Conservation (phyloP, 2,329 filamentous ascomycete species). For the Raffaelea arxii region DNA sequence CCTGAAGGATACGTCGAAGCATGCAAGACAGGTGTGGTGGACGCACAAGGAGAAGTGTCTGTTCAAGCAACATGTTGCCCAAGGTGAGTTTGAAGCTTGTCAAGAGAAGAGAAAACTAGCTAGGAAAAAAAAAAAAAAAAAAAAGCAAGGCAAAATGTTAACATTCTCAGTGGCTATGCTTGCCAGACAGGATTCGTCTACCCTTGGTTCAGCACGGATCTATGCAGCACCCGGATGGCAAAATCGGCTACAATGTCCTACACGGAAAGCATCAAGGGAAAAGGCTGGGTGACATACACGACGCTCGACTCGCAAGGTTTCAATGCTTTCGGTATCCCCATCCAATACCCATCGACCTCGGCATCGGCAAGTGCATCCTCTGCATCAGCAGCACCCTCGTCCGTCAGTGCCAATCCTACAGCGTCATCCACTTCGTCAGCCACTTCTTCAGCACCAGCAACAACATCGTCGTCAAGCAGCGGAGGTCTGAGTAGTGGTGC, state of each 20-base stretch:
- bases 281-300: neutral
- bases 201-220: neutral
- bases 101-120: neutral
- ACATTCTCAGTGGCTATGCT: neutral
- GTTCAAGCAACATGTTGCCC: neutral
- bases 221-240: neutral
- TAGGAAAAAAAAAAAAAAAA: neutral
- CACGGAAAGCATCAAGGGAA: neutral
- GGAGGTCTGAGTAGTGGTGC: neutral
- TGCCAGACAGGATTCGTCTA: neutral
- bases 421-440: neutral
- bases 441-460: neutral
- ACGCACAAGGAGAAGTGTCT: neutral
- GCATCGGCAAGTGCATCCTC: too few species aligned
- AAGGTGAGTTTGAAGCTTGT: neutral
- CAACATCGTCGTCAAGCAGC: neutral
- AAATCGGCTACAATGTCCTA: neutral
- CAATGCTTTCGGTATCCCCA: neutral
- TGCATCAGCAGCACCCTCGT: neutral
- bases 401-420: neutral
- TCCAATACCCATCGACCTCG: neutral
- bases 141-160: neutral
- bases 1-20: neutral
- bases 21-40: neutral
- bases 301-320: neutral